These are phyloP conservation scores for Lasiosphaeriaceae sp. DNA, from an alignment of 495 filamentous ascomycete species.

Conservation along the genomic window DNA sequence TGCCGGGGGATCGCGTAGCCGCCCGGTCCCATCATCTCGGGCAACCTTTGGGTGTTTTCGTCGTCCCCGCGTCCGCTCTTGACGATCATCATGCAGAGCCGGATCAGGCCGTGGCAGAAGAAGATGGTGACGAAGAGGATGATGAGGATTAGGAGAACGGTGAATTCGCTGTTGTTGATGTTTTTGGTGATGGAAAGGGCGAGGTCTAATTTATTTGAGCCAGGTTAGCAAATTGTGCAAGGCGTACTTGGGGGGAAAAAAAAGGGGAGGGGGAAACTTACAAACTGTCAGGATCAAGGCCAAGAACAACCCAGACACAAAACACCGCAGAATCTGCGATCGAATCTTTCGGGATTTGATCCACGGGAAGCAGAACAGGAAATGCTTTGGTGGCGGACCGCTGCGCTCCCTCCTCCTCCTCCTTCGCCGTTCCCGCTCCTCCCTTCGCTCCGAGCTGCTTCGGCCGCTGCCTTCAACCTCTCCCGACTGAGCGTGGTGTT, in stretches of 20 bases:
- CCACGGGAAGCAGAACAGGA: slow-evolving; percentile 50
- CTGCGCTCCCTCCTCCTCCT: neutral
- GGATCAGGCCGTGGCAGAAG: slow-evolving; percentile 73
- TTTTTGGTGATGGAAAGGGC: slow-evolving; percentile 59
- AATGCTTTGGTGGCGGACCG: slow-evolving; percentile 33
- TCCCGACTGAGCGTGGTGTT: neutral
- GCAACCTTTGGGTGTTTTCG: slow-evolving; percentile 21
- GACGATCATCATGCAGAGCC: slow-evolving; percentile 61
- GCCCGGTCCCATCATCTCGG: slow-evolving; percentile 43
- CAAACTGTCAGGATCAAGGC: slow-evolving; percentile 54
- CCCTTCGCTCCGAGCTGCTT: neutral
- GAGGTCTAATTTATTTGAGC: slow-evolving; percentile 51
- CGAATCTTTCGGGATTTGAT: slow-evolving; percentile 50
- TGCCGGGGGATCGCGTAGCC: slow-evolving; percentile 58
- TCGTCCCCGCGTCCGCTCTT: slow-evolving; percentile 32
- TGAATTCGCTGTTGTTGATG: slow-evolving; percentile 58
- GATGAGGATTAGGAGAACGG: slow-evolving; percentile 71
- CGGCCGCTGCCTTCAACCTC: neutral
- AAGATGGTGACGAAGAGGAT: slow-evolving; percentile 69
- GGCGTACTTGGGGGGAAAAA: neutral
- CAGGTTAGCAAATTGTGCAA: neutral
- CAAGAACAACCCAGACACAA: slow-evolving; percentile 54
- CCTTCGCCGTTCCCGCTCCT: neutral
- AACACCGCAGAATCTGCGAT: slow-evolving; percentile 54
- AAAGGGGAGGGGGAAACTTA: slow-evolving; percentile 32